phyloP scores from a whole-genome alignment of 164 flowering plant species.

The Macadamia integrifolia region DNA sequence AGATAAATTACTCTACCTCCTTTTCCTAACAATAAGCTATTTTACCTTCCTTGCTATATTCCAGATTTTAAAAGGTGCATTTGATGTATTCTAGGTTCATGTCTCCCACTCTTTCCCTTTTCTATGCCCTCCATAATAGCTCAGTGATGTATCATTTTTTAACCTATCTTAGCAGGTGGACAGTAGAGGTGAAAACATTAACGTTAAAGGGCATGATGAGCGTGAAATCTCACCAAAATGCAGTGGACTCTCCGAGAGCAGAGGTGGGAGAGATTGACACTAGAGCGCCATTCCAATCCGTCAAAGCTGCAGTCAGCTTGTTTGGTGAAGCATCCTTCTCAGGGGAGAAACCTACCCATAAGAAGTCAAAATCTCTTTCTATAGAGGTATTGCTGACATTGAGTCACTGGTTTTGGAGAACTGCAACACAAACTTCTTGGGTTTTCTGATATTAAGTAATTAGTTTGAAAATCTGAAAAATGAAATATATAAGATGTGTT shows the following conservation, averaged over 20 bases:
- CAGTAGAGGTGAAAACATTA: not conserved
- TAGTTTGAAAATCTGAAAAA: no score
- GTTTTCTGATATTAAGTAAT: no score
- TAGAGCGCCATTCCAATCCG: slow-evolving; percentile 98
- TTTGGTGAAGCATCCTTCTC: slow-evolving; percentile 85
- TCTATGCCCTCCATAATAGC: not conserved
- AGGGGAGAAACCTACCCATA: slow-evolving; percentile 55
- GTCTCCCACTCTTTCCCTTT: not conserved
- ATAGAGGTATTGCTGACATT: slow-evolving; percentile 49
- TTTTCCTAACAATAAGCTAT: not conserved
- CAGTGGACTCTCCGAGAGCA: slow-evolving; percentile 51
- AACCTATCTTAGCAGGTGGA: slow-evolving; percentile 13
- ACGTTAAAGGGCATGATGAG: slow-evolving; percentile 32
- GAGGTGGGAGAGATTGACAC: slow-evolving; percentile 95
- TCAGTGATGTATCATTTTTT: not conserved
- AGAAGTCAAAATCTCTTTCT: slow-evolving; percentile 55
- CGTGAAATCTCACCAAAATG: slow-evolving; percentile 35
- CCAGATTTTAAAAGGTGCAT: not conserved
- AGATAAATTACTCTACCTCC: not conserved
- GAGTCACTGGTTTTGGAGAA: not conserved
- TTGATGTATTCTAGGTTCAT: not conserved
- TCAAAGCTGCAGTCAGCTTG: slow-evolving; percentile 86
- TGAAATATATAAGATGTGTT: no score
- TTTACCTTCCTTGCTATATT: not conserved
- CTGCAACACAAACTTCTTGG: no score